Evolutionary conservation across 1,284 basidiomycete genomes (phyloP), one percentile per base, ranked within the genome.

Genomic region (Ganoderma boninense): DNA sequence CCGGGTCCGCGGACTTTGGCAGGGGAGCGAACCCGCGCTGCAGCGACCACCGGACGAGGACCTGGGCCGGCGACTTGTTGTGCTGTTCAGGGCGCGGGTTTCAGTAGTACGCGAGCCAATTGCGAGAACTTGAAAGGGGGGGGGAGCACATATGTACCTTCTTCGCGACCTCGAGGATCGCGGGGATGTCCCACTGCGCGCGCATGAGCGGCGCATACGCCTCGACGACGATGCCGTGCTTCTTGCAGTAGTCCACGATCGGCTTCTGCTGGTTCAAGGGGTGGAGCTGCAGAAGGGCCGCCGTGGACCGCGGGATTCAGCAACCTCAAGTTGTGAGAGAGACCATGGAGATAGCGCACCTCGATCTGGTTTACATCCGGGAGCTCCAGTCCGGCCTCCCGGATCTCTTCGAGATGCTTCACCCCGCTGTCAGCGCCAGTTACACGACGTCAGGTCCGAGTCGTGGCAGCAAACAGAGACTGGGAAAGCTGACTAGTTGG

Each of bases 291-390:
- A 4, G 7, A 32, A 16, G 29, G 14, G 14, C n/a, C n/a, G 1
- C 2, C 4, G 8, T 11, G 6, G 6, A 4, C 26, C 16, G 29
- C 35, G 56, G 7, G 56, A 32, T 32, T 32, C 29, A 32, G 29
- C 29, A 32, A 2, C 16, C 4, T 16, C 18, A 13, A 35, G 56
- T 16, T 18, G 13, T 32, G 29, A 32, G 29, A 32, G 29, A 32
- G 29, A 32, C 29, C 2, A 32, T 32, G 4, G 29, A 32, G 29
- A 32, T 4, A 32, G 29, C 56, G 35, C 14, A 89, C 92, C 85
- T 96, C 92, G 66, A 97, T 89, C 78, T 97, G 95, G 80, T 97
- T 96, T 62, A 97, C 89, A 0, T 90, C 84, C 0, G 95, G 95
- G 75, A 86, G 80, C 74, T 89, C 86, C 60, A 86, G 81, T 7